Conservation (phyloP, 495 filamentous ascomycete species). For the Lindgomyces ingoldianus region DNA sequence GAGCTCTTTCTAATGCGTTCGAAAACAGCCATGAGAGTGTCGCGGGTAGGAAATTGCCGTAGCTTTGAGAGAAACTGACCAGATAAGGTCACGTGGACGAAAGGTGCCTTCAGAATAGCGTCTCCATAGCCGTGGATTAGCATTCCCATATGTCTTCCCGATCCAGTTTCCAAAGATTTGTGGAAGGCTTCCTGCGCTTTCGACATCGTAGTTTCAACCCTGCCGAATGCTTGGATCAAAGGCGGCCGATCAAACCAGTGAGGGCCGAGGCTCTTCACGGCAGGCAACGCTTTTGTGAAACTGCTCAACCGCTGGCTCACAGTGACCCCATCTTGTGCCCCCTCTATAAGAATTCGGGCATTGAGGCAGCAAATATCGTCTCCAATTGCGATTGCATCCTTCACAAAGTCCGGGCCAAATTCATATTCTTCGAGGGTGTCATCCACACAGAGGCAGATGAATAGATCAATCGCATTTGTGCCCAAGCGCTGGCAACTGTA, state of each 20-base stretch:
- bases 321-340: not conserved
- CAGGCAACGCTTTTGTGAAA: not conserved
- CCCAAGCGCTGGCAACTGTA: not conserved
- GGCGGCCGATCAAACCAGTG: not conserved
- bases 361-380: not conserved
- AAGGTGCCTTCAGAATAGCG: not conserved
- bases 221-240: not conserved
- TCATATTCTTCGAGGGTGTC: not conserved
- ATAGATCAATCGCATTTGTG: not conserved
- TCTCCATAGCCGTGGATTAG: not conserved
- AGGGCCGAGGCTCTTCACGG: not conserved
- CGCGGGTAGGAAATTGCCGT: not conserved
- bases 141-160: slow-evolving; percentile 1
- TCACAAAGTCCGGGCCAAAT: not conserved
- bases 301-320: not conserved
- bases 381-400: not conserved
- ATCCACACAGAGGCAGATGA: not conserved
- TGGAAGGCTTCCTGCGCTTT: not conserved
- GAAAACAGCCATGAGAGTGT: not conserved
- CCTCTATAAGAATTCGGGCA: not conserved
- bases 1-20: not conserved
- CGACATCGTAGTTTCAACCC: not conserved
- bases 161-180: not conserved
- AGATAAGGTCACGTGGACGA: not conserved
- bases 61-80: not conserved